Evolutionary conservation across 441 rosid genomes (phyloP).

Genomic region (Pelargonium fulgidum): DNA sequence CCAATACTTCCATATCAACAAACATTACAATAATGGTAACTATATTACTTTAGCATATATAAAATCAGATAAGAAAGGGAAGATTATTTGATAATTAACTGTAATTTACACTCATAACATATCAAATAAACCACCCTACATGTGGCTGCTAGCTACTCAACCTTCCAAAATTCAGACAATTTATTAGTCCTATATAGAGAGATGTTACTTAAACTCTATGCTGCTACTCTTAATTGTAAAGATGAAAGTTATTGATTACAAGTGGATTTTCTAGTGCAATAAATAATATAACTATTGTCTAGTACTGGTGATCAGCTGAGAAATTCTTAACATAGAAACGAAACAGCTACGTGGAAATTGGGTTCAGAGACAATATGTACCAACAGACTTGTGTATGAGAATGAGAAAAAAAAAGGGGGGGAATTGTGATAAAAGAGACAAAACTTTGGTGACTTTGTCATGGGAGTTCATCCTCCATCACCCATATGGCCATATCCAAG

Average conservation of each 20-base stretch:
- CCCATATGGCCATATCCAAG: too few species aligned
- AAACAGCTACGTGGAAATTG: background rate
- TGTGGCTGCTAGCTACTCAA: too few species aligned
- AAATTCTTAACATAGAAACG: too few species aligned
- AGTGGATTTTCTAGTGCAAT: background rate
- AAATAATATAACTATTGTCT: too few species aligned
- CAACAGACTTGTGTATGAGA: background rate
- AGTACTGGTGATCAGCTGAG: too few species aligned
- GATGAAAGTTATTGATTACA: background rate
- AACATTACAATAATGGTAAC: too few species aligned
- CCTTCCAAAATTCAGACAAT: background rate
- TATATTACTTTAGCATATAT: too few species aligned
- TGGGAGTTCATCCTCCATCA: background rate
- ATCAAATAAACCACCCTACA: too few species aligned
- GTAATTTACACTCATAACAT: too few species aligned
- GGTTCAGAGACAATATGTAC: background rate
- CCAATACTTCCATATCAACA: too few species aligned
- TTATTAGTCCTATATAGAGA: background rate
- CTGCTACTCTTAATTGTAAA: background rate
- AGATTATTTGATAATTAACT: too few species aligned
- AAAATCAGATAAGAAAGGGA: too few species aligned
- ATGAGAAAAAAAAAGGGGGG: background rate
- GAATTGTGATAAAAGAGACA: background rate
- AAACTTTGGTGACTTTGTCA: background rate
- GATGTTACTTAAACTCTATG: background rate